Evolutionary conservation across 441 rosid species (phyloP).

Genomic region (Corymbia calophylla): DNA sequence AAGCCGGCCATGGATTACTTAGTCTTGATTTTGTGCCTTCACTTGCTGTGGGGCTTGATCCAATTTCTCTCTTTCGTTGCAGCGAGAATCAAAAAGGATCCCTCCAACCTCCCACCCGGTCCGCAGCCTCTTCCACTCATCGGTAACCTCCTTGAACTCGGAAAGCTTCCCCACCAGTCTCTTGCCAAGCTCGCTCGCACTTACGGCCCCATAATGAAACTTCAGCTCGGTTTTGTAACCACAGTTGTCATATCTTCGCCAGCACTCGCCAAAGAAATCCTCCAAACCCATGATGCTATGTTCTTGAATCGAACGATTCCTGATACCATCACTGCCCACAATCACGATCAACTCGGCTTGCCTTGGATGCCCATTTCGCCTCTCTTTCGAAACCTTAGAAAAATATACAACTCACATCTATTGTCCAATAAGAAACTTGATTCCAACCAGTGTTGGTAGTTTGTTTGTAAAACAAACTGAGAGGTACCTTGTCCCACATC

Average conservation of each 20-base stretch:
- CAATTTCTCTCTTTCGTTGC: not conserved
- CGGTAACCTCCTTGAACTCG: not conserved
- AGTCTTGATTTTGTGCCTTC: not conserved
- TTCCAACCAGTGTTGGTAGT: not conserved
- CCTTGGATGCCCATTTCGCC: not conserved
- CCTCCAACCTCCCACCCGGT: conserved; percentile 1
- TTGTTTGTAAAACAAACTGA: no score
- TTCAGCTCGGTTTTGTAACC: not conserved
- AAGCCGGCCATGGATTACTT: not conserved
- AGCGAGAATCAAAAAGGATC: not conserved
- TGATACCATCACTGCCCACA: not conserved
- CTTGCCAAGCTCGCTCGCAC: not conserved
- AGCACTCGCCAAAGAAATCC: not conserved
- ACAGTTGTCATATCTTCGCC: not conserved
- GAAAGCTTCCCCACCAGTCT: not conserved
- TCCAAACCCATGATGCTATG: not conserved
- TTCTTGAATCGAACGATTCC: not conserved
- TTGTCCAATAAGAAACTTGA: not conserved
- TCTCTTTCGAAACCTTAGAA: not conserved
- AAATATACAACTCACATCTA: not conserved
- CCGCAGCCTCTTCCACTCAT: not conserved
- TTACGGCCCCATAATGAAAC: conserved; percentile 6
- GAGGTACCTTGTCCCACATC: no score
- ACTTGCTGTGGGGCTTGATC: not conserved
- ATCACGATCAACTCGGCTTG: not conserved